These are phyloP conservation scores for Metschnikowia aberdeeniae DNA, from an alignment of 805 yeast species.

Conservation along the genomic window DNA sequence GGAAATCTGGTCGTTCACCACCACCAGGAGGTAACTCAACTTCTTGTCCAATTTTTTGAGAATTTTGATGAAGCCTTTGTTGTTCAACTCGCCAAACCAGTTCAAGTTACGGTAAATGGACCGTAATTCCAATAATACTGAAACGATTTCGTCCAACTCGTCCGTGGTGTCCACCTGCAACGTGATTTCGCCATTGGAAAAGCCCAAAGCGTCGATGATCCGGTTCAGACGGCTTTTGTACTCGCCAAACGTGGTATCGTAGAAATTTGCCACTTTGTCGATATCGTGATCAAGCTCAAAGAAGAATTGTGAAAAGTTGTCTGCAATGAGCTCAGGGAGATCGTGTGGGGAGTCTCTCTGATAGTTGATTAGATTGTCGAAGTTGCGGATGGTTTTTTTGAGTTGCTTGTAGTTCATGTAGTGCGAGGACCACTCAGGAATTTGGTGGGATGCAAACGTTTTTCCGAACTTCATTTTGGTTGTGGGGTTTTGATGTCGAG, in stretches of 20 bases:
- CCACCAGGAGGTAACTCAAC: conserved; percentile 24
- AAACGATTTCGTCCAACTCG: conserved; percentile 39
- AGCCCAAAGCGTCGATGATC: conserved; percentile 34
- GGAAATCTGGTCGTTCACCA: conserved; percentile 20
- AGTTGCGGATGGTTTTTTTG: conserved; percentile 72
- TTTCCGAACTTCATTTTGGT: conserved; percentile 72
- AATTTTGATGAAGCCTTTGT: conserved; percentile 84
- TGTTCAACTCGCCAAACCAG: conserved; percentile 92
- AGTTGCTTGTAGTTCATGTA: conserved; percentile 84
- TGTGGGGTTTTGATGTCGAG: not conserved
- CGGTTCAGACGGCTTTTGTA: conserved; percentile 65
- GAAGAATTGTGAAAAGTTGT: conserved; percentile 62
- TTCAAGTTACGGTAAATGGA: conserved; percentile 75
- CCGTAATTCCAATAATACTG: conserved; percentile 69
- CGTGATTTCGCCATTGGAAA: conserved; percentile 19
- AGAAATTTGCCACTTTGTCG: conserved; percentile 77
- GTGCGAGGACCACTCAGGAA: conserved; percentile 85
- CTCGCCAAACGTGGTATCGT: conserved; percentile 66
- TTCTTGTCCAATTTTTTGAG: conserved; percentile 89
- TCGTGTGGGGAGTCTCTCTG: conserved; percentile 21
- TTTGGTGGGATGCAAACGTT: conserved; percentile 75
- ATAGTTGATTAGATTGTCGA: conserved; percentile 42
- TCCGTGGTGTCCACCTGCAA: conserved; percentile 36
- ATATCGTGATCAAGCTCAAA: conserved; percentile 75
- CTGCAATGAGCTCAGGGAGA: conserved; percentile 34